Evolutionary conservation across 2,329 filamentous ascomycete genomes (phyloP).

Genomic region (Tolypocladium nubicola): DNA sequence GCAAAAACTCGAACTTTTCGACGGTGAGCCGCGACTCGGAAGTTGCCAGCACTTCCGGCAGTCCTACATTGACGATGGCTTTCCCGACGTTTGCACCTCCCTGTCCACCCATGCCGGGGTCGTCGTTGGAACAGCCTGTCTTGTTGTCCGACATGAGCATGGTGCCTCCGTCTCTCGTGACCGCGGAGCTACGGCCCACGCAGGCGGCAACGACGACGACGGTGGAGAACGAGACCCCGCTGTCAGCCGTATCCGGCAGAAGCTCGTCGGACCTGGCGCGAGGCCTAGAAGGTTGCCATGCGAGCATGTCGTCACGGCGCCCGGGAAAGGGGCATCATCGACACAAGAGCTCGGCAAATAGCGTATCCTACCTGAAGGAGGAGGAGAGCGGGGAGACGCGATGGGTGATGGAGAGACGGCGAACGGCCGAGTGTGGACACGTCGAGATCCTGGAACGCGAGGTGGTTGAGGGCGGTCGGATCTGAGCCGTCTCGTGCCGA

Average conservation of each 20-base stretch:
- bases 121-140: not conserved
- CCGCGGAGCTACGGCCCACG: not conserved
- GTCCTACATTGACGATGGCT: conserved; percentile 38
- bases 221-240: not conserved
- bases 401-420: conserved; percentile 60
- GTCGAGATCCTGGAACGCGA: conserved; percentile 55
- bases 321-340: conserved; percentile 34
- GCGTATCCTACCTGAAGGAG: conserved; percentile 60
- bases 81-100: conserved; percentile 18
- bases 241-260: not conserved
- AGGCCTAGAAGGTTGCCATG: conserved; percentile 2
- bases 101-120: conserved; percentile 6
- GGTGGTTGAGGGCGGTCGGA: conserved; percentile 46
- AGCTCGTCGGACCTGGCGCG: not conserved
- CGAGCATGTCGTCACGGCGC: conserved; percentile 7
- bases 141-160: not conserved
- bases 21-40: conserved; percentile 38
- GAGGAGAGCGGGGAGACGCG: conserved; percentile 46
- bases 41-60: conserved; percentile 32
- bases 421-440: conserved; percentile 55
- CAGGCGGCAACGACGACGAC: too few relatives aligned
- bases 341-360: conserved; percentile 50
- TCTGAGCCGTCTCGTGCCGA: conserved; percentile 16
- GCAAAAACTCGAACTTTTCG: conserved; percentile 41
- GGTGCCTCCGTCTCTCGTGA: not conserved